A percentile compares a stretch with the other conserved stretches of the same genome.
Evolutionary conservation across 352 stramenopile species (phyloP).

Genomic region (Pythium coloratum): DNA sequence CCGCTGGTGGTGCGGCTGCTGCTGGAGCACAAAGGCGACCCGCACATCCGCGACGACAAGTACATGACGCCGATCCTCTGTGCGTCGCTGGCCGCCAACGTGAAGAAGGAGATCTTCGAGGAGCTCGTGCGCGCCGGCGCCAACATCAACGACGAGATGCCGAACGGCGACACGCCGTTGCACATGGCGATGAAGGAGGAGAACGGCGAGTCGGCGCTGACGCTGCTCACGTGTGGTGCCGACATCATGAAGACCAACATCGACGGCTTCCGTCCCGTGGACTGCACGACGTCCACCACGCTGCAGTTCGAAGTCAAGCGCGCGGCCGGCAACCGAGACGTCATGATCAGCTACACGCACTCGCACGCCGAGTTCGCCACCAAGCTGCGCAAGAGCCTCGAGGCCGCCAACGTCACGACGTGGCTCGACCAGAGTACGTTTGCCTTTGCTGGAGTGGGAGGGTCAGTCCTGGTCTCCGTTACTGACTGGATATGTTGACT

Average conservation of each 20-base stretch:
- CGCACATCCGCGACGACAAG: constrained; percentile 52
- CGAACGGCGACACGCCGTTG: constrained; percentile 68
- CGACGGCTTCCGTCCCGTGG: constrained; percentile 66
- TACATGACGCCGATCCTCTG: constrained; percentile 70
- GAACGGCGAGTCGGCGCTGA: constrained; percentile 59
- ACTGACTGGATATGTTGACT: not conserved
- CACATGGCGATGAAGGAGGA: constrained; percentile 77
- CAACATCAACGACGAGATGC: constrained; percentile 66
- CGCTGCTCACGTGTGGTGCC: constrained; percentile 53
- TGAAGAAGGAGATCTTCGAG: constrained; percentile 51
- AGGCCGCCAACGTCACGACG: constrained; percentile 71
- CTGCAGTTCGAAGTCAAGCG: constrained; percentile 85
- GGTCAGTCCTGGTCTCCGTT: not conserved
- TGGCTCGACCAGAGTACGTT: constrained; percentile 72
- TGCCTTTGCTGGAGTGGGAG: not conserved
- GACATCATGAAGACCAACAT: constrained; percentile 67
- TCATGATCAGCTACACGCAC: constrained; percentile 90
- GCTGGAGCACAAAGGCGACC: constrained; percentile 48
- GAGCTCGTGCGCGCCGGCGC: constrained; percentile 50
- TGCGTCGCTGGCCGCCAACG: constrained; percentile 53
- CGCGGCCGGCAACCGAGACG: constrained; percentile 71
- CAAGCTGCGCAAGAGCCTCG: constrained; percentile 67
- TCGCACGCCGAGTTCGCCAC: constrained; percentile 74
- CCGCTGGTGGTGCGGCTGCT: constrained; percentile 47
- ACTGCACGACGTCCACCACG: constrained; percentile 81